phyloP scores from a whole-genome alignment of 306 rosid genomes.

The Fragaria ananassa region DNA sequence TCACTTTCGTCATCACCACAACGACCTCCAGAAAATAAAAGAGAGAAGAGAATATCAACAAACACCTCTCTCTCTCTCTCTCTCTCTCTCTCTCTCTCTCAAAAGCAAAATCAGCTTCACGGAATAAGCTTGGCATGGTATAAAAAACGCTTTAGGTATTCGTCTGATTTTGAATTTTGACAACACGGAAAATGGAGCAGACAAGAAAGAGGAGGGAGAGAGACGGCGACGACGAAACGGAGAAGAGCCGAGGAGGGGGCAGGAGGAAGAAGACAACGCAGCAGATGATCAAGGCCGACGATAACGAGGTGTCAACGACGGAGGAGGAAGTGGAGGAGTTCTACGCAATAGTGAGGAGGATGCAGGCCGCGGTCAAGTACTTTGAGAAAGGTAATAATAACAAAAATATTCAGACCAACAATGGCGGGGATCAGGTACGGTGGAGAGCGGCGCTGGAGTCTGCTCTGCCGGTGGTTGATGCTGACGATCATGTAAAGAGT shows the following conservation, averaged over 20 bases:
- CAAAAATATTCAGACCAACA: conserved; percentile 25
- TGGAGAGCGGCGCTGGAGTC: conserved; percentile 14
- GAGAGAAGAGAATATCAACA: not conserved
- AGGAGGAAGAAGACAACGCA: conserved; percentile 14
- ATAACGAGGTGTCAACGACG: conserved; percentile 16
- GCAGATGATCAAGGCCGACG: not conserved
- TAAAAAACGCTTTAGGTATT: not conserved
- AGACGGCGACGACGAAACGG: conserved; percentile 33
- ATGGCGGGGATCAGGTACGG: conserved; percentile 24
- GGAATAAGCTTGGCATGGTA: not conserved
- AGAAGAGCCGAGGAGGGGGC: conserved; percentile 20
- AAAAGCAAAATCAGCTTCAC: not conserved
- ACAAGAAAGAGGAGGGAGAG: conserved; percentile 6
- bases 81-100: not conserved
- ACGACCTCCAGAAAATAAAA: not conserved
- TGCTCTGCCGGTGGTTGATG: not conserved
- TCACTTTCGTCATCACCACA: not conserved
- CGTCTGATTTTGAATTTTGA: not conserved
- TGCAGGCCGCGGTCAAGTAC: conserved; percentile 63
- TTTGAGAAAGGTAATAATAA: conserved; percentile 37
- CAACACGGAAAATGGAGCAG: conserved; percentile 3
- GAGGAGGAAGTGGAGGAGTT: conserved; percentile 82
- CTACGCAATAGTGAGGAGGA: conserved; percentile 63
- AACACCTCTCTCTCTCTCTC: not conserved
- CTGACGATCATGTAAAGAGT: not conserved